phyloP scores from a whole-genome alignment of 495 filamentous ascomycete species.

The Trypethelium eluteriae region DNA sequence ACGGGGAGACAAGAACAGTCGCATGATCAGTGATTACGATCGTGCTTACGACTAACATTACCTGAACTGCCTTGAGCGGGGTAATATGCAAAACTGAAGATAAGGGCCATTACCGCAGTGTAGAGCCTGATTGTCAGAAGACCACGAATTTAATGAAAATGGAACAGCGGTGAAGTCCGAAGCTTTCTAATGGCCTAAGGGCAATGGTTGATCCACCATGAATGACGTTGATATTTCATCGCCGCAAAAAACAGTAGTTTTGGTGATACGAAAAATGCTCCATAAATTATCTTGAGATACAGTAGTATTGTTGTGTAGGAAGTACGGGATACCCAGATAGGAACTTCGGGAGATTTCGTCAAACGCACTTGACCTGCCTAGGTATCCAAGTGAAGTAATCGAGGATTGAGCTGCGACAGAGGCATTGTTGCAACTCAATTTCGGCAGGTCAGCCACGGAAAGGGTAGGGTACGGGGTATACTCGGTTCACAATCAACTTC shows the following conservation, averaged over 20 bases:
- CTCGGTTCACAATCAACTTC: too few relatives aligned
- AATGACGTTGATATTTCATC: background rate
- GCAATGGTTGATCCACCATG: too few relatives aligned
- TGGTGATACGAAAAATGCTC: too few relatives aligned
- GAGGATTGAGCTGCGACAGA: too few relatives aligned
- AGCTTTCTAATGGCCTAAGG: background rate
- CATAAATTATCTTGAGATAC: too few relatives aligned
- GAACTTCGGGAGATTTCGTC: background rate
- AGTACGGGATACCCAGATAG: background rate
- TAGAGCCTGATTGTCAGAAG: background rate
- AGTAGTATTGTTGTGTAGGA: background rate
- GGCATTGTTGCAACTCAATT: too few relatives aligned
- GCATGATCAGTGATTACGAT: background rate
- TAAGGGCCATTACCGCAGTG: too few relatives aligned
- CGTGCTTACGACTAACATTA: background rate
- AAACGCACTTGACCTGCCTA: background rate
- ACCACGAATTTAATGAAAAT: too few relatives aligned
- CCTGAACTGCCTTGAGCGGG: background rate
- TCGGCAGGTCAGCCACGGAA: too few relatives aligned
- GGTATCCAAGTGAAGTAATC: too few relatives aligned
- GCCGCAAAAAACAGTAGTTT: background rate
- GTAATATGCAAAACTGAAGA: background rate
- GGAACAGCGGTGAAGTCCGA: slow-evolving; percentile 1
- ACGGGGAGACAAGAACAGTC: background rate
- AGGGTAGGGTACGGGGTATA: too few relatives aligned